Percentiles rank a stretch among this genome's conserved stretches.
These are phyloP conservation scores for Hirsutella rhossiliensis DNA, from an alignment of 2,329 filamentous ascomycete species.

Conservation along the genomic window DNA sequence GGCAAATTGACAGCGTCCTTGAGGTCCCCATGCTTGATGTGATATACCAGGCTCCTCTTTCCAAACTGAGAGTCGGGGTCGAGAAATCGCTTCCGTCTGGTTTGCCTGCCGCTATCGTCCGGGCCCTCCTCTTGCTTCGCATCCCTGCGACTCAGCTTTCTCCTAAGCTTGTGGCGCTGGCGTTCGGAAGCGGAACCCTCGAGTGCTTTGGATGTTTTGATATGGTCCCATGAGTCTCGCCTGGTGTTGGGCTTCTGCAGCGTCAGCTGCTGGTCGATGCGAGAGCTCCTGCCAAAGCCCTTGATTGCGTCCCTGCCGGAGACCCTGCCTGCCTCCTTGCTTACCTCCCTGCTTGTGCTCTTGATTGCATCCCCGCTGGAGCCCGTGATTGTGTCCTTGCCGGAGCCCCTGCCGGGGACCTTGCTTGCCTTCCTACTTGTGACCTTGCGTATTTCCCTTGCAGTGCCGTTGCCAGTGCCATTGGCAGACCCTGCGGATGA, in stretches of 20 bases:
- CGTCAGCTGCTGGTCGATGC: no score
- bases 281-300: background rate
- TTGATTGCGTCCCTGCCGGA: no score
- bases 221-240: slow-evolving; percentile 5
- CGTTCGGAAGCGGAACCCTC: slow-evolving; percentile 17
- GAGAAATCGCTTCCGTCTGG: slow-evolving; percentile 39
- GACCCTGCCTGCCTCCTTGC: no score
- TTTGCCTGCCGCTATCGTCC: slow-evolving; percentile 22
- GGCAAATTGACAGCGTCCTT: slow-evolving; percentile 15
- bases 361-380: no score
- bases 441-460: no score
- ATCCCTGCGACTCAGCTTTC: slow-evolving; percentile 34
- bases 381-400: no score
- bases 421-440: no score
- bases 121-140: slow-evolving; percentile 19
- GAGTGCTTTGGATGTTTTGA: slow-evolving; percentile 9
- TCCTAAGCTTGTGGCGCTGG: slow-evolving; percentile 33
- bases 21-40: slow-evolving; percentile 33
- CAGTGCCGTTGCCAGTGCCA: no score
- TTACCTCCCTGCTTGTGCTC: no score
- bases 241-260: background rate
- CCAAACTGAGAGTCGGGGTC: slow-evolving; percentile 37
- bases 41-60: slow-evolving; percentile 43
- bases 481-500: no score
- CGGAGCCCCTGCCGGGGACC: no score